Base-by-base conservation (phyloP, 2,329 filamentous ascomycete species). In the Diaporthe sp. region DNA sequence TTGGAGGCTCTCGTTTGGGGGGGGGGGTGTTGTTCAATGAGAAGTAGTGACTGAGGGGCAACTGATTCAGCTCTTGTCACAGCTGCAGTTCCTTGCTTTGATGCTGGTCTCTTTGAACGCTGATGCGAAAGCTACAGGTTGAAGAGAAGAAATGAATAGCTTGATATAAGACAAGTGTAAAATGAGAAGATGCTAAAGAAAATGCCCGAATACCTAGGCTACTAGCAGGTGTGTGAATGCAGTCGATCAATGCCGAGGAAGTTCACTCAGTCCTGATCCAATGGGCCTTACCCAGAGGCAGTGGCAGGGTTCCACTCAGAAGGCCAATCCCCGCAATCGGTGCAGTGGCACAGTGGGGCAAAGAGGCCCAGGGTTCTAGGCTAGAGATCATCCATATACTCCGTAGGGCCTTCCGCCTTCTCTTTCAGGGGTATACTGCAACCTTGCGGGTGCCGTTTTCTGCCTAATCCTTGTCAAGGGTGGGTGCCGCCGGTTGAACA, bases 231-330 rank as follows among this genome's bases (percentile, higher is more conserved):
- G 25, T 37, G 34, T 73, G 71, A 46, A 42, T 37, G 49, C 49
- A 55, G 49, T 51, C n/a, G 58, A 46, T 65, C 49, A 73, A 65
- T 73, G 71, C 71, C 71, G 71, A 73, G 71, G 71, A 73, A 73
- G 25, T 73, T 73, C 58, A 39, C 31, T 10, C 55, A 60, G 37
- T 51, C 55, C n/a, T 68, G 46, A 10, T 46, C 42, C 28, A 49
- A 25, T 49, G 8, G 53, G 57, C 25, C 39, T 49, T 28, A 34
- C 13, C 34, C 55, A 19, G 46, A 15, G 25, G 42, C 51, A 49
- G 55, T 71, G 58, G 28, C 53, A 71, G 72, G 72, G 60, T 73
- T 67, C 44, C 28, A 53, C 46, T 39, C 15, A n/a, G 22, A 53
- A 53, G n/a, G 13, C 31, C 65, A 42, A 25, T 68, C 60, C 44